These are phyloP conservation scores for Nothophytophthora sp. DNA, from an alignment of 352 stramenopile genomes.

Conservation along the genomic window DNA sequence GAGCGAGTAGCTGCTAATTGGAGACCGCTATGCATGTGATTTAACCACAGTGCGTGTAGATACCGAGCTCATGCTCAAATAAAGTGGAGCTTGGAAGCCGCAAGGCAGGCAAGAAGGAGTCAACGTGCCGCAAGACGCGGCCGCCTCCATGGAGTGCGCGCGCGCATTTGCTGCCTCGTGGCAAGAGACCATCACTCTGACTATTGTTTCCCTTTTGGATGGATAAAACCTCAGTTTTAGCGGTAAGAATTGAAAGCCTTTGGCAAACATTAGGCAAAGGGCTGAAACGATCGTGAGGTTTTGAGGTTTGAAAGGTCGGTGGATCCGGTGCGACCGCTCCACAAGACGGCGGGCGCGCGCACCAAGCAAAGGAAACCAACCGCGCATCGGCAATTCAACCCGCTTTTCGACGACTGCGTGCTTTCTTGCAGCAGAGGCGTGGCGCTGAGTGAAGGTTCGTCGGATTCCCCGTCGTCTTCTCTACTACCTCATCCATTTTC, in stretches of 20 bases:
- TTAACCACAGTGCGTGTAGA: too few relatives aligned
- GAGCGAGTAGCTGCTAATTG: conserved; percentile 2
- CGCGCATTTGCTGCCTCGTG: conserved; percentile 13
- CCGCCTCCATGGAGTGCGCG: neutral
- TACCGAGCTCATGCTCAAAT: too few relatives aligned
- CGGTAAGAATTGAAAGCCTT: too few relatives aligned
- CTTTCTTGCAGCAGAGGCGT: too few relatives aligned
- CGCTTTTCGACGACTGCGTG: conserved; percentile 4
- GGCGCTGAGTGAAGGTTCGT: too few relatives aligned
- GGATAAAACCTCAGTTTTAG: too few relatives aligned
- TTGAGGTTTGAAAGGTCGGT: conserved; percentile 29
- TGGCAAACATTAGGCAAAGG: too few relatives aligned
- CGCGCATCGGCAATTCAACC: conserved; percentile 4
- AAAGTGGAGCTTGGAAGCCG: neutral
- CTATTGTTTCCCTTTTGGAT: too few relatives aligned
- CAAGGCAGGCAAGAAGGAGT: neutral
- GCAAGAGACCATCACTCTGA: too few relatives aligned
- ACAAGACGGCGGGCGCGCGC: conserved; percentile 2
- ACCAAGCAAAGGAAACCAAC: too few relatives aligned
- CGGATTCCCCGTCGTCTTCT: conserved; percentile 11
- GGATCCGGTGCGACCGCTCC: conserved; percentile 34
- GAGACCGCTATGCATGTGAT: neutral
- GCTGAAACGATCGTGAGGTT: too few relatives aligned
- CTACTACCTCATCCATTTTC: conserved; percentile 1
- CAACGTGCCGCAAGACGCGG: too few relatives aligned